These are phyloP conservation scores for Emmonsiellopsis sp. DNA, from an alignment of 2,329 filamentous ascomycete species.

Conservation along the genomic window DNA sequence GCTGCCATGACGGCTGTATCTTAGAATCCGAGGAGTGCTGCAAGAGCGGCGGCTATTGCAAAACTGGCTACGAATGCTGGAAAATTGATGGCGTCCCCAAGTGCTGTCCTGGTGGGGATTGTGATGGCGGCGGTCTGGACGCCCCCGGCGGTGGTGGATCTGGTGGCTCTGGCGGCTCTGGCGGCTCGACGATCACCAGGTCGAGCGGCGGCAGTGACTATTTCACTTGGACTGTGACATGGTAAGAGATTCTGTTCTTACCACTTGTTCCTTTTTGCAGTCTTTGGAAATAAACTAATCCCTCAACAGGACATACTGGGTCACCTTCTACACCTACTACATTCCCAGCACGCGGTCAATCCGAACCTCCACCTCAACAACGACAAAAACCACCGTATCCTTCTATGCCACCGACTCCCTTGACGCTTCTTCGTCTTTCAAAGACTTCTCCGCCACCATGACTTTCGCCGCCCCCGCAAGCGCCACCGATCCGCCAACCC, in stretches of 20 bases:
- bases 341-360: background rate
- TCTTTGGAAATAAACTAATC: background rate
- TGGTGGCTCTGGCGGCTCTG: background rate
- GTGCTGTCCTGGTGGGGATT: background rate
- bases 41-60: background rate
- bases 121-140: background rate
- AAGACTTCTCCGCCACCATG: background rate
- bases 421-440: background rate
- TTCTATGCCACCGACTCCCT: background rate
- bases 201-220: background rate
- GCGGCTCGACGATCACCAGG: background rate
- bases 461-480: background rate
- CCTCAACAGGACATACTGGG: background rate
- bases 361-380: background rate
- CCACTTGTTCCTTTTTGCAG: too few relatives aligned
- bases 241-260: background rate
- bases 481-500: background rate
- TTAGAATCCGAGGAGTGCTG: background rate
- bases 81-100: background rate
- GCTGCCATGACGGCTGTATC: slow-evolving; percentile 1
- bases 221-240: slow-evolving; percentile 1
- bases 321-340: background rate
- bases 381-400: background rate
- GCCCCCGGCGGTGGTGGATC: too few relatives aligned
- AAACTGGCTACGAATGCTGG: background rate